Base-by-base conservation (phyloP, 2,329 filamentous ascomycete genomes). In the Colletotrichum orchidophilum region DNA sequence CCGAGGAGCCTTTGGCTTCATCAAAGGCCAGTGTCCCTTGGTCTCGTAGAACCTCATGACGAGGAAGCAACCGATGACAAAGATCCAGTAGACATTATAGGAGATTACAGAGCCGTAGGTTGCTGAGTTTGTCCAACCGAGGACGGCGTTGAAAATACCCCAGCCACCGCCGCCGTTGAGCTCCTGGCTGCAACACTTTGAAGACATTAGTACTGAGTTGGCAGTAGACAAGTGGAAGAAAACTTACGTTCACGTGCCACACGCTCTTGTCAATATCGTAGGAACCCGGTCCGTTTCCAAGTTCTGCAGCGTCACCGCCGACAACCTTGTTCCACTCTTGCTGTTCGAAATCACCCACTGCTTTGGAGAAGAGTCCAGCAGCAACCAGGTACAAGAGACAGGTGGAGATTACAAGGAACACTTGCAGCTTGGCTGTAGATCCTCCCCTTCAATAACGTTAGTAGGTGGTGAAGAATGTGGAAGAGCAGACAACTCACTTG, bases 121-220 rank as follows among this genome's bases (percentile, higher is more conserved):
- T 5, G 93, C 95, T 13, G 93, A 94, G 83, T 97, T 97, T 72
- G 91, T 89, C 95, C 95, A 97, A 70, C 95, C 94, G 12, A 97
- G 86, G 63, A 97, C 86, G 70, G 93, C 91, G 76, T 97, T 96
- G 86, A 97, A 94, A 74, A 97, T 90, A 66, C 93, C 94, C 94
- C 94, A 97, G 54, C 93, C 93, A 46, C 92, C 91, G 58, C 92
- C 92, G 31, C 93, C 92, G 73, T 94, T 91, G 49, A 91, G 81
- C 63, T 90, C 83, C 0, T 94, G 92, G 76, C 89, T 95, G 80
- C 94, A 96, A 84, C 93, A 97, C 90, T 93, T 71, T 31, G 3
- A n/a, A 52, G 21, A n/a, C 13, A 12, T 70, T 26, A 21, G n/a
- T 39, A 63, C 66, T 39, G 73, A 33, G 13, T 18, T n/a, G 35